Base-by-base conservation (phyloP, 306 rosid species). In the Vachellia collinsii region DNA sequence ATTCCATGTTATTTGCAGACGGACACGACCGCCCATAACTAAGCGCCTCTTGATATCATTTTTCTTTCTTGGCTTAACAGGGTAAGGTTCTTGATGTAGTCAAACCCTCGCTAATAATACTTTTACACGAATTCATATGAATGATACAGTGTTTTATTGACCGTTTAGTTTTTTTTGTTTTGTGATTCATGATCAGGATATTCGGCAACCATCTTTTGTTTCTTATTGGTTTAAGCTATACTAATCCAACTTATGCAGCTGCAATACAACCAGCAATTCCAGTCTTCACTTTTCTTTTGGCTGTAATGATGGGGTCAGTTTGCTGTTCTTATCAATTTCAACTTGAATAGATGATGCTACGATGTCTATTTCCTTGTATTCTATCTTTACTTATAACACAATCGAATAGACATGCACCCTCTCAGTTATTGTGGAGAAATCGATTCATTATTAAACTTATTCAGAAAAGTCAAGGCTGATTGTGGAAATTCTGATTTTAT, bases 201-300 rank as follows among this genome's bases (percentile, higher is more conserved):
- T 93, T 91, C 81, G 97, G 99, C 81, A 95, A 95, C 85, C 99
- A 95, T 88, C 99, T 95, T 84, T 83, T 95, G 86, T 95, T 94
- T 91, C 99, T 94, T 80, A 69, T 95, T 86, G 99, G 99, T 80
- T 97, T 95, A 85, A 93, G 97, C 83, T 95, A 95, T 81, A 95
- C 97, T 82, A 95, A 87, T 85, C 99, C 99, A 66, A 95, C 99
- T 44, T 93, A 93, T 78, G 99, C 99, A 75, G 95, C 99, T 82
- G 97, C 99, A 13, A 87, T 88, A 87, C 99, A 95, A 84, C 99
- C 98, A 77, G 74, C 99, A 25, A 94, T 86, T 80, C 99, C 99
- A 38, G 99, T 94, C 61, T 94, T 93, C 75, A 94, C 99, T 17
- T 93, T 94, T 87, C 80, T 93, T 72, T 82, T 94, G 70, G 99